These are phyloP conservation scores for Blastobotrys peoriensis DNA, from an alignment of 805 yeast species.

Conservation along the genomic window DNA sequence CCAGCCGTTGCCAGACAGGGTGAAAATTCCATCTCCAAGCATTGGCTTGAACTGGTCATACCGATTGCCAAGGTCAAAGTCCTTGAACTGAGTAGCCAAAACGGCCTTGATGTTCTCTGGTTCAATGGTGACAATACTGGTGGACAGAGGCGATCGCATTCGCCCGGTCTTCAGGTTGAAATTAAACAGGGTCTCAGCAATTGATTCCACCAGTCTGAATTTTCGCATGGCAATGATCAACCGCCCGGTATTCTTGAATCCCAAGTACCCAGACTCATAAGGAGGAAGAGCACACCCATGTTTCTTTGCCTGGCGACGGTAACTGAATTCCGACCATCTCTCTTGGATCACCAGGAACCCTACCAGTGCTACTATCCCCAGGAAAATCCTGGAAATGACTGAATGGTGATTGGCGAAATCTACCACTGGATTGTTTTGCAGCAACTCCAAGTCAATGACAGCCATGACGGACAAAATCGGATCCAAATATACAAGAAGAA, in stretches of 20 bases:
- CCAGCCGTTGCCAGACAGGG: conserved; percentile 32
- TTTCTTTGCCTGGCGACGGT: not conserved
- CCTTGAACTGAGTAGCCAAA: conserved; percentile 29
- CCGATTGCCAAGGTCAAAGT: conserved; percentile 28
- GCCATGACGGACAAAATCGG: no score
- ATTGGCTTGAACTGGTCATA: conserved; percentile 24
- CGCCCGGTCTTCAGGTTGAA: not conserved
- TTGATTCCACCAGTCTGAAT: not conserved
- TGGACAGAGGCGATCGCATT: not conserved
- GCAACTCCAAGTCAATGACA: not conserved
- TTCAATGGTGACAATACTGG: conserved; percentile 13
- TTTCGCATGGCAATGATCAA: not conserved
- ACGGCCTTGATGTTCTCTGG: conserved; percentile 31
- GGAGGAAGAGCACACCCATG: not conserved
- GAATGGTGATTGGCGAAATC: not conserved
- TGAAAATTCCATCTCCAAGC: conserved; percentile 34
- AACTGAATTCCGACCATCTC: not conserved
- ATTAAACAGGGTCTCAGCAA: not conserved
- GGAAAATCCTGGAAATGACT: not conserved
- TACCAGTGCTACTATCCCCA: not conserved
- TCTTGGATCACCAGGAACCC: not conserved
- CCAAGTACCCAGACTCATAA: not conserved
- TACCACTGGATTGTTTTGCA: not conserved
- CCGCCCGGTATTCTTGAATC: not conserved
- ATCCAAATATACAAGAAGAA: no score